Conservation (phyloP, 2,329 filamentous ascomycete species). For the Apiospora hydei region DNA sequence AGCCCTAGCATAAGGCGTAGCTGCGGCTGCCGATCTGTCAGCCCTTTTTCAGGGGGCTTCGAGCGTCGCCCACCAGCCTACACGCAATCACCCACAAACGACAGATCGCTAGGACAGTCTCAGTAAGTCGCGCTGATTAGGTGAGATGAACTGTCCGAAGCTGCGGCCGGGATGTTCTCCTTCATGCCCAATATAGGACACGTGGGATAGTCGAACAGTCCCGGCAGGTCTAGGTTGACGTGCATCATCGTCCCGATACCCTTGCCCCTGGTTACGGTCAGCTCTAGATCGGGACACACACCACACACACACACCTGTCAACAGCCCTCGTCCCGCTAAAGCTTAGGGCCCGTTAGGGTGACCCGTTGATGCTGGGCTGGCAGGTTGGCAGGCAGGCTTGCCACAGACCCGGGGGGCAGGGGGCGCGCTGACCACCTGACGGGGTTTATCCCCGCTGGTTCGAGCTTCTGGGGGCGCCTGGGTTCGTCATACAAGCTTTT, state of each 20-base stretch:
- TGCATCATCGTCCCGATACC: neutral
- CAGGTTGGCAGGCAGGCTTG: slow-evolving; percentile 1
- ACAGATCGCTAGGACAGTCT: neutral
- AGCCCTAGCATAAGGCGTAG: neutral
- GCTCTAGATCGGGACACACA: slow-evolving; percentile 2
- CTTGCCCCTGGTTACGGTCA: neutral
- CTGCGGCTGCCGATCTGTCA: neutral
- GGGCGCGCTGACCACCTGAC: slow-evolving; percentile 4
- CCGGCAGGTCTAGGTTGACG: neutral
- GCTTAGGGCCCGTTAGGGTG: slow-evolving; percentile 13
- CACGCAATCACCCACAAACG: neutral
- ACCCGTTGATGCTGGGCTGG: slow-evolving; percentile 9
- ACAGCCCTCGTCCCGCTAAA: slow-evolving; percentile 23
- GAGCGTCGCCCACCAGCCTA: slow-evolving; percentile 5
- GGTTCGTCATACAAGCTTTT: slow-evolving; percentile 10
- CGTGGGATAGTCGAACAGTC: neutral
- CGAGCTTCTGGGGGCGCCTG: neutral
- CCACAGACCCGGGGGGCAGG: slow-evolving; percentile 5
- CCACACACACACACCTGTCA: neutral
- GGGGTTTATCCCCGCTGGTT: slow-evolving; percentile 13
- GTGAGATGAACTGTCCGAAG: neutral
- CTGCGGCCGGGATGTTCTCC: too few species aligned
- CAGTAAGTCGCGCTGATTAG: neutral
- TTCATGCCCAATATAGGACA: neutral
- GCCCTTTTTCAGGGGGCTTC: neutral